Evolutionary conservation across 108 stramenopile genomes (phyloP).

Genomic region (Schizochytrium sp.): DNA sequence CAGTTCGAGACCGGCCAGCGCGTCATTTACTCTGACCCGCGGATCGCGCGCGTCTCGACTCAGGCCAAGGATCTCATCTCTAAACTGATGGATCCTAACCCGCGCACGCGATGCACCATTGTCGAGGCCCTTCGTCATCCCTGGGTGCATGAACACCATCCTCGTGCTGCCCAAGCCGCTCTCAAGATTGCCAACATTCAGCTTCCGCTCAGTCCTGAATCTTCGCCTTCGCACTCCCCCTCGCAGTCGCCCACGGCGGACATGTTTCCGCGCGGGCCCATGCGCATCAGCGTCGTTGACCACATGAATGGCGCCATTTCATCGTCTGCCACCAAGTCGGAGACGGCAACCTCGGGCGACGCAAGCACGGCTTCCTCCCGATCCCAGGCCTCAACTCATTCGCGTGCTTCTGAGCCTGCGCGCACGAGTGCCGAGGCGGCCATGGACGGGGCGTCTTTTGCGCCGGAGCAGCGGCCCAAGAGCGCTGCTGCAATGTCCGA

Average conservation of each 20-base stretch:
- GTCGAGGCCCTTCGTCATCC: neutral
- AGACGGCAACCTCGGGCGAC: too few relatives aligned
- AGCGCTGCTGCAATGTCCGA: too few relatives aligned
- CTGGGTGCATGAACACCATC: conserved; percentile 4
- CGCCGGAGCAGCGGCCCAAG: too few relatives aligned
- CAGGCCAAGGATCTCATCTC: neutral
- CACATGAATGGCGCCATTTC: neutral
- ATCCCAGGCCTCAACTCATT: too few relatives aligned
- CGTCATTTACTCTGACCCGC: conserved; percentile 11
- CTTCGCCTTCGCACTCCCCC: neutral
- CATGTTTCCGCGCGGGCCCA: neutral
- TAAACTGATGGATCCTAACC: neutral
- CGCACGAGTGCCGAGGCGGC: too few relatives aligned
- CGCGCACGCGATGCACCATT: neutral
- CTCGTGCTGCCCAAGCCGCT: neutral
- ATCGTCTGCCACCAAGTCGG: neutral
- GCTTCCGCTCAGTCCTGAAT: neutral
- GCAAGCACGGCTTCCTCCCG: too few relatives aligned
- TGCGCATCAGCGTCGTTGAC: neutral
- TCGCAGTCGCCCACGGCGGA: neutral
- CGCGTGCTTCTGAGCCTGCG: too few relatives aligned
- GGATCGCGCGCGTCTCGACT: neutral
- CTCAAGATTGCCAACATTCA: neutral
- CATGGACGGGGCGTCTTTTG: too few relatives aligned
- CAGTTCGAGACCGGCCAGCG: neutral